Base-by-base conservation (phyloP, 2,329 filamentous ascomycete genomes). In the Pestalotiopsis sp. region DNA sequence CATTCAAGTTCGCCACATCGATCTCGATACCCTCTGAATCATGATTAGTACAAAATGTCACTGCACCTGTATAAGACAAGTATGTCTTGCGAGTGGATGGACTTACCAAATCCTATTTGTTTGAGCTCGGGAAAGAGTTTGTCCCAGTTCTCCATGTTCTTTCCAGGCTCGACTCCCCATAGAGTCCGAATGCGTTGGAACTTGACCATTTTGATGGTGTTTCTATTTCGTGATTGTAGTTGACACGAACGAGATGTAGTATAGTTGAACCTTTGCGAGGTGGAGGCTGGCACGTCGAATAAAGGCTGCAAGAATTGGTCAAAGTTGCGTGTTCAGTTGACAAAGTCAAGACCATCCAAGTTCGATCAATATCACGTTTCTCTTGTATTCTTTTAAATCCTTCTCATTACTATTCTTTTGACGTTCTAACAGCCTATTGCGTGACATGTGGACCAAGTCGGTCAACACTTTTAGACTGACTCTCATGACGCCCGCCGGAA, bases 161-260 rank as follows among this genome's bases (percentile, higher is more conserved):
- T 17, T n/a, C 65, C 65, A 9, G 65, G 48, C 10, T 39, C 55
- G 6, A 66, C 24, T 40, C 65, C 65, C 65, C 65, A 66, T 22
- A 58, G 48, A 6, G 65, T 60, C 14, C 65, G 65, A 3, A 60
- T 22, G 22, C 22, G 55, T 22, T 39, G 17, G 5, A 66, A 62
- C n/a, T 59, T 39, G 30, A 35, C 30, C 55, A 59, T 48, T 2
- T 60, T 61, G 48, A 14, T 35, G 4, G 56, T 14, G 10, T 13
- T 58, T 22, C 22, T 17, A 58, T 17, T 26, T 26, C 22, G 26
- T 26, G 24, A 10, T 20, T 17, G 44, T 20, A 52, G 44, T 52
- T 17, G 10, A 52, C 14, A 20, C 14, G 14, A 17, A 52, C 2
- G 20, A 3, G 30, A 9, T 9, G 7, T 35, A 9, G 30, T 35